Percentiles rank a stretch among this genome's conserved stretches.
These are phyloP conservation scores for Mitragyna speciosa DNA, from an alignment of 257 asterid species.

Conservation along the genomic window DNA sequence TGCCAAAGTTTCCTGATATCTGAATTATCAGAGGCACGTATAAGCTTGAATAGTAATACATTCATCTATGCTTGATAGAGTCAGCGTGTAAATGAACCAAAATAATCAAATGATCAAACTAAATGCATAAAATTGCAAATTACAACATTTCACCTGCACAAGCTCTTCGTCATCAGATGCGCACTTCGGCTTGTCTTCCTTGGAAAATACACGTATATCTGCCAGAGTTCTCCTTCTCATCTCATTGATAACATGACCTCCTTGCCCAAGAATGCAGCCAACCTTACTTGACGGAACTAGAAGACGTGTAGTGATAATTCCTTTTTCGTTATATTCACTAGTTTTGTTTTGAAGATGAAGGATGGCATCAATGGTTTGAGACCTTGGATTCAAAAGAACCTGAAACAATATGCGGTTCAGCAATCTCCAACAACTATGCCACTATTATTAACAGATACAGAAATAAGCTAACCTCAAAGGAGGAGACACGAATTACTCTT, in stretches of 20 bases:
- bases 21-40: conserved; percentile 31
- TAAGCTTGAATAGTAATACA: conserved; percentile 14
- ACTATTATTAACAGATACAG: conserved; percentile 19
- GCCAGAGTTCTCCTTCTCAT: conserved; percentile 88
- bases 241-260: conserved; percentile 76
- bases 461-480: conserved; percentile 57
- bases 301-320: conserved; percentile 67
- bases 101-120: background rate
- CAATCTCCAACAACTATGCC: conserved; percentile 20
- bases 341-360: conserved; percentile 70
- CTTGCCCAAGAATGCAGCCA: conserved; percentile 89
- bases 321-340: conserved; percentile 61
- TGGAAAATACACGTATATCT: conserved; percentile 72
- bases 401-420: conserved; percentile 39
- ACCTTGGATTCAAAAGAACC: conserved; percentile 62
- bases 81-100: background rate
- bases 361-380: conserved; percentile 69
- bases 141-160: conserved; percentile 63
- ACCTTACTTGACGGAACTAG: conserved; percentile 81
- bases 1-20: conserved; percentile 69
- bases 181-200: conserved; percentile 69
- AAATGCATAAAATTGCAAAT: conserved; percentile 4
- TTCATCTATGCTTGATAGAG: background rate
- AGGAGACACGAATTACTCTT: conserved; percentile 68
- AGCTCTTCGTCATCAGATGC: conserved; percentile 83